Conservation (phyloP, 2,329 filamentous ascomycete genomes). For the Trichoderma sp. region DNA sequence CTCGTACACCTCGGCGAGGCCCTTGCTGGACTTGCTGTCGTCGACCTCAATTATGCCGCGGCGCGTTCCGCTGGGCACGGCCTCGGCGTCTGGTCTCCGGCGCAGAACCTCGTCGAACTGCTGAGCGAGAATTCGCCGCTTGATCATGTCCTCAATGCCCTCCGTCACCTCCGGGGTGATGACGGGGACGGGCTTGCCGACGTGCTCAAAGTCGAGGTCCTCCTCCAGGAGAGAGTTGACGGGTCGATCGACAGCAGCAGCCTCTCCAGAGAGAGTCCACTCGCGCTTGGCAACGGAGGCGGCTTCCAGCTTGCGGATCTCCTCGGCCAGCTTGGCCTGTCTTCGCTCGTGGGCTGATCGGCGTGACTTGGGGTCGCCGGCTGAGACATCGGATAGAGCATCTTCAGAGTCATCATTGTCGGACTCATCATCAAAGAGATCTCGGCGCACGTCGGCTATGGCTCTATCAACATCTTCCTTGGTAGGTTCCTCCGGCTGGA, state of each 20-base stretch:
- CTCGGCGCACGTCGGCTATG: conserved; percentile 82
- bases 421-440: conserved; percentile 80
- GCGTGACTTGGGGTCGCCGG: conserved; percentile 68
- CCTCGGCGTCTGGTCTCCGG: conserved; percentile 72
- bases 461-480: conserved; percentile 74
- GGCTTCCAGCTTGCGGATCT: conserved; percentile 88
- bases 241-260: conserved; percentile 75
- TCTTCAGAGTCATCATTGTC: conserved; percentile 65
- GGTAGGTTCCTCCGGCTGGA: conserved; percentile 46
- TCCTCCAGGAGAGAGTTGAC: conserved; percentile 91
- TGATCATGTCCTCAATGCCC: conserved; percentile 89
- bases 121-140: conserved; percentile 81
- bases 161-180: conserved; percentile 90
- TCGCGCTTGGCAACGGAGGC: conserved; percentile 85
- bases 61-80: conserved; percentile 58
- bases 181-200: conserved; percentile 90
- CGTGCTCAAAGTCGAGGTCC: conserved; percentile 92
- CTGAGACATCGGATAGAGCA: conserved; percentile 63
- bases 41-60: conserved; percentile 78
- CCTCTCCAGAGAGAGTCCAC: conserved; percentile 90
- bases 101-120: conserved; percentile 91
- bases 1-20: conserved; percentile 90
- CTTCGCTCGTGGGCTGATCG: conserved; percentile 82
- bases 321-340: conserved; percentile 80
- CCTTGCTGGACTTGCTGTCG: conserved; percentile 82